These are phyloP conservation scores for Lentinus brumalis DNA, from an alignment of 768 basidiomycete genomes.

Conservation along the genomic window DNA sequence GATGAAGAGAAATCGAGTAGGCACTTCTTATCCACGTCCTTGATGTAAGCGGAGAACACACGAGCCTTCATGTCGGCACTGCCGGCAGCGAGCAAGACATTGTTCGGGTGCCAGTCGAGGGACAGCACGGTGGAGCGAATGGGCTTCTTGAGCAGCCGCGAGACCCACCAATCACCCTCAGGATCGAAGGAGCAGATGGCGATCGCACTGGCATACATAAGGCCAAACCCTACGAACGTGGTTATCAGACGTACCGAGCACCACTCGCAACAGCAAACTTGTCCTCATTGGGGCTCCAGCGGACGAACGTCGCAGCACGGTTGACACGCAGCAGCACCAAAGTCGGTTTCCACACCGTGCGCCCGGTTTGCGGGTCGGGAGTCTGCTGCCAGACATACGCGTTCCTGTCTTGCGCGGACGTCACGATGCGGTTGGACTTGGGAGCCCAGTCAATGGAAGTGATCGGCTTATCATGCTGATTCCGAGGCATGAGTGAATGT, in stretches of 20 bases:
- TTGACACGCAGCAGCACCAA: conserved; percentile 95
- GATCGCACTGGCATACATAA: conserved; percentile 64
- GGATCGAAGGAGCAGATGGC: conserved; percentile 96
- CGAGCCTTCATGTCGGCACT: conserved; percentile 97
- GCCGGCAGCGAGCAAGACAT: conserved; percentile 95
- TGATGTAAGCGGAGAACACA: conserved; percentile 98
- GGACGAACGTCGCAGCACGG: conserved; percentile 90
- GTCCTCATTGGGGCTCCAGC: conserved; percentile 97
- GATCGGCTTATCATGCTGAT: conserved; percentile 95
- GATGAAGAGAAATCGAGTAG: conserved; percentile 6
- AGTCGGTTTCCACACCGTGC: conserved; percentile 87
- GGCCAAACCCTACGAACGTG: neutral
- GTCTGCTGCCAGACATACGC: conserved; percentile 97
- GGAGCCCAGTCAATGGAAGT: conserved; percentile 99
- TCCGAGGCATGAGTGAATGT: neutral
- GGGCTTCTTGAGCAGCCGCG: conserved; percentile 96
- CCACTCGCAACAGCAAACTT: conserved; percentile 99
- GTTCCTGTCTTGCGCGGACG: conserved; percentile 98
- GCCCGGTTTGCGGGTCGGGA: conserved; percentile 71
- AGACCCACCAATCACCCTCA: conserved; percentile 99
- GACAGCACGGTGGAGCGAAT: conserved; percentile 92
- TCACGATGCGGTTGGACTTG: conserved; percentile 94
- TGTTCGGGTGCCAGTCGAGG: conserved; percentile 99
- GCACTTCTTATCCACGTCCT: conserved; percentile 94
- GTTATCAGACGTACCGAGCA: conserved; percentile 61